Conservation (phyloP, 73 alveolate species). For the Uronychia binucleata region DNA sequence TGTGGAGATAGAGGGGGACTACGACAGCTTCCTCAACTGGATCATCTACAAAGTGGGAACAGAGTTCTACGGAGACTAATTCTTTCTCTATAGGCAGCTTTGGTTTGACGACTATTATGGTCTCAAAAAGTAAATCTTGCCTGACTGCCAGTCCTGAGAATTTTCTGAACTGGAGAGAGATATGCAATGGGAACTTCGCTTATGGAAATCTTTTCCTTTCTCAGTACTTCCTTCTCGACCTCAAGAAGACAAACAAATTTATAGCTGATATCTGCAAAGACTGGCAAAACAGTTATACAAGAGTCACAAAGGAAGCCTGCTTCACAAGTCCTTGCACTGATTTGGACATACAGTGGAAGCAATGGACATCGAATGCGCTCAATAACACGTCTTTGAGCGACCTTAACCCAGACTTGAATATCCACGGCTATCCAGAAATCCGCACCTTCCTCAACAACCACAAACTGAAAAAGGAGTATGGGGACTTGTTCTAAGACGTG, state of each 20-base stretch:
- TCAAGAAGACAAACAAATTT: neutral
- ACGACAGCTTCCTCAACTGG: neutral
- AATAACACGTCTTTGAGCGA: neutral
- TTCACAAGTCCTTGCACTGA: neutral
- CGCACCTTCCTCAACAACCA: neutral
- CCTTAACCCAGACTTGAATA: neutral
- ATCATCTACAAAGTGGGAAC: neutral
- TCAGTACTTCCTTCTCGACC: neutral
- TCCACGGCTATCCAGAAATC: neutral
- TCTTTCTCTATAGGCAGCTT: neutral
- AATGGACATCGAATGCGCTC: neutral
- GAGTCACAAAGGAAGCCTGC: neutral
- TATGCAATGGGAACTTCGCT: neutral
- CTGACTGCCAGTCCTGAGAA: neutral
- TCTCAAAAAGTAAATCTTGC: neutral
- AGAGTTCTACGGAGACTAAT: neutral
- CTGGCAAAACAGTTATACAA: neutral
- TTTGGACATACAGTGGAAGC: neutral
- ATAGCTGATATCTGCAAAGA: neutral
- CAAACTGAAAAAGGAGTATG: neutral
- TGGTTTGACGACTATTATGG: neutral
- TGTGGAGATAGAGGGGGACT: neutral
- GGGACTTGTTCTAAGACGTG: neutral
- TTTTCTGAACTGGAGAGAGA: neutral
- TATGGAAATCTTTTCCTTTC: neutral